Base-by-base conservation (phyloP, 345 rosid species). In the Balakata baccata region DNA sequence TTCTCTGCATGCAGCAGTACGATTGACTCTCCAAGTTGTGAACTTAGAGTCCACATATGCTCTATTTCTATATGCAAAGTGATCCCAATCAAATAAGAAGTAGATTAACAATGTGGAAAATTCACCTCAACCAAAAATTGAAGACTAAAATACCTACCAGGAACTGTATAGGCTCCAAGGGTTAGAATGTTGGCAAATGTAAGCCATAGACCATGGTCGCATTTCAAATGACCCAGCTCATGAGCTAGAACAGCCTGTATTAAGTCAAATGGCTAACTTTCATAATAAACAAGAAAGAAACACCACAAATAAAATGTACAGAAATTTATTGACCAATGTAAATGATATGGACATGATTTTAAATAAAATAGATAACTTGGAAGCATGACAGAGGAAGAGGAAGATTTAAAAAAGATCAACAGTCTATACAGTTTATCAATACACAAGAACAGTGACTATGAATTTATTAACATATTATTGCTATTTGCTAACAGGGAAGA, bases 141-240 rank as follows among this genome's bases (percentile, higher is more conserved):
- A 50, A n/a, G 34, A 56, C 46, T 18, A 58, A 58, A 83, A 70
- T 11, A 75, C 88, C 76, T 87, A 92, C 98, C 97, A 65, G 97
- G 98, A 75, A 94, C 86, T 62, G 84, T 84, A 81, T 94, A 87
- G n/a, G 95, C 98, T 53, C 97, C 98, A 68, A 94, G 86, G 49
- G 95, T 92, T 79, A 94, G 93, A 80, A 92, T 85, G 73, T 90
- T 94, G 60, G 97, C 98, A 82, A 94, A 87, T 13, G 98, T 92
- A 71, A 94, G 97, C 99, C 99, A 94, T 13, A 92, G 91, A 65
- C 99, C 98, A 43, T 92, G 99, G 76, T 94, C 96, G 7, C 99
- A 94, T 81, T 94, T 92, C 69, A 94, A 88, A 87, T 92, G 98
- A 37, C 99, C 99, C 80, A 94, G 84, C 77, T 94, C 99, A 69